Evolutionary conservation across 2,329 filamentous ascomycete genomes (phyloP).

Genomic region (Drechslera avenae): DNA sequence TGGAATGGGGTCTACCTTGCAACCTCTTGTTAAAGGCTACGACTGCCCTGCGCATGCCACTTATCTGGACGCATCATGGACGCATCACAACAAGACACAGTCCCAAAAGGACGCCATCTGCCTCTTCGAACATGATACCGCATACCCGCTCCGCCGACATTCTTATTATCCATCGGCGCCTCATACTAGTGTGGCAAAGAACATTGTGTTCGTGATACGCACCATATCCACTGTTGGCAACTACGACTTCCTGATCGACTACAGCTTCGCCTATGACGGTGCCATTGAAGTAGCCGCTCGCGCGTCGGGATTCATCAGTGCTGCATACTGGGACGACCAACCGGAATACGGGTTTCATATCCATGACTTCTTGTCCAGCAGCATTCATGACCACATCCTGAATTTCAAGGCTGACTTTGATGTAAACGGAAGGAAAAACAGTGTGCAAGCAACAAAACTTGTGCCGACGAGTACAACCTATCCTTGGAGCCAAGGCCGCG

Average conservation of each 20-base stretch:
- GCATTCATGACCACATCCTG: constrained; percentile 48
- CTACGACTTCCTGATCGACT: constrained; percentile 38
- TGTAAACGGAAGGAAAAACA: constrained; percentile 45
- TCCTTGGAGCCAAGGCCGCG: constrained; percentile 57
- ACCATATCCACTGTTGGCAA: constrained; percentile 56
- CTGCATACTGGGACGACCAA: constrained; percentile 31
- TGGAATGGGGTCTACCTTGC: constrained; percentile 54
- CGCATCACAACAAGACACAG: constrained; percentile 47
- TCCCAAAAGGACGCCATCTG: constrained; percentile 50
- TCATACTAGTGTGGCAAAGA: constrained; percentile 41
- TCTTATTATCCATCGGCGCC: constrained; percentile 12
- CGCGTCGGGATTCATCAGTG: constrained; percentile 38
- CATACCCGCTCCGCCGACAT: constrained; percentile 43
- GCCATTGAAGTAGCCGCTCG: constrained; percentile 32
- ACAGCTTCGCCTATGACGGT: constrained; percentile 38
- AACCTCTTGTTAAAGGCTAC: constrained; percentile 54
- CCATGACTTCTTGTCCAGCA: constrained; percentile 44
- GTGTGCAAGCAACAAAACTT: constrained; percentile 40
- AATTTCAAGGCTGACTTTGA: constrained; percentile 52
- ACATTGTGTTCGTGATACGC: constrained; percentile 51
- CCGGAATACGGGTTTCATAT: constrained; percentile 49
- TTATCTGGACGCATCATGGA: constrained; percentile 56
- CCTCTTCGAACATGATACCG: constrained; percentile 33
- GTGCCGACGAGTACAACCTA: constrained; percentile 54
- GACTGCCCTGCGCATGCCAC: constrained; percentile 60